Base-by-base conservation (phyloP, 306 rosid species). In the Crotalaria pallida region DNA sequence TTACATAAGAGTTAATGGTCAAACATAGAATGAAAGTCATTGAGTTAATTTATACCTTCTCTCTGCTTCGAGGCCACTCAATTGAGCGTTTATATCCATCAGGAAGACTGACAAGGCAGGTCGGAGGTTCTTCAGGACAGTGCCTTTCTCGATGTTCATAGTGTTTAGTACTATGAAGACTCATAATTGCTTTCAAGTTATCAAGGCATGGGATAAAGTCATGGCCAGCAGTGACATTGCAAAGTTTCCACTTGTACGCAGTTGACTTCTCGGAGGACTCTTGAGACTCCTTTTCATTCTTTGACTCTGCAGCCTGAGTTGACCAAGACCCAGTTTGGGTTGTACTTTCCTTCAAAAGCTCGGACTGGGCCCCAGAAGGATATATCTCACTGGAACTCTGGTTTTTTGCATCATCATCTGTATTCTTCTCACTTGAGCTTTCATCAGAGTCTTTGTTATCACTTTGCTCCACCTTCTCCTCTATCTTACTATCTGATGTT, bases 71-170 rank as follows among this genome's bases (percentile, higher is more conserved):
- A 52, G 99, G 97, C 99, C 99, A 95, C 78, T 89, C 76, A 73
- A 95, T 79, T 44, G 97, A 15, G 78, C 82, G 86, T 83, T 41
- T 91, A 64, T 95, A 95, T 69, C 97, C 97, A 58, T 91, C 86
- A 2, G 97, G 99, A 79, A 87, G 84, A 48, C 92, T n/a, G 74
- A 91, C 91, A 53, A 95, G 90, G 86, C 99, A 95, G 78, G 96
- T 89, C 3, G 99, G 99, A 61, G 96, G 84, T 66, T 87, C 95
- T 64, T 89, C 92, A 18, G 99, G 99, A 59, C 99, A 95, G 77
- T 91, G 97, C 83, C 99, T 91, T 84, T 95, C 99, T n/a, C 99
- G 86, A 81, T 95, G 99, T 71, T 95, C 99, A 15, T 95, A 95
- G 77, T 95, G 99, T 77, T 95, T 95, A 75, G 99, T 95, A 79